Conservation (phyloP, 2,329 filamentous ascomycete species). For the Trichoderma sp. region DNA sequence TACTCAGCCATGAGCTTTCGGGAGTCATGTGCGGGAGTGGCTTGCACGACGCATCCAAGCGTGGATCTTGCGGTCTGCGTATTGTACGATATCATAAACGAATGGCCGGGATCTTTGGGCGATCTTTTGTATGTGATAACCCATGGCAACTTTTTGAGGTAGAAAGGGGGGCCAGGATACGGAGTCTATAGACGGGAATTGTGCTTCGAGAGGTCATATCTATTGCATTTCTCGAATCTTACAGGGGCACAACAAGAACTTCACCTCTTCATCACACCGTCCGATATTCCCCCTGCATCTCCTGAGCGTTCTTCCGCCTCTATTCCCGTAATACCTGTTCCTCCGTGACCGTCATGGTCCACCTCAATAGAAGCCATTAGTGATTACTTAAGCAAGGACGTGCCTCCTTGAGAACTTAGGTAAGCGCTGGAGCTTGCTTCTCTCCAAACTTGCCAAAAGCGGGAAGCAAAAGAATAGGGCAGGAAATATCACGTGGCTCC, state of each 20-base stretch:
- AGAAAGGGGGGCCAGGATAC: neutral
- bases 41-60: neutral
- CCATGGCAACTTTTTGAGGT: neutral
- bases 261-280: neutral
- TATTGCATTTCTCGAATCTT: neutral
- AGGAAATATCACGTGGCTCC: constrained; percentile 41
- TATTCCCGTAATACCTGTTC: too few species aligned
- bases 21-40: neutral
- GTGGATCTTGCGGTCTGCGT: neutral
- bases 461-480: constrained; percentile 17
- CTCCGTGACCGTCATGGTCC: too few species aligned
- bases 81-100: constrained; percentile 17
- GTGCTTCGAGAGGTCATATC: neutral
- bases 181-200: neutral
- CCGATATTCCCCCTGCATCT: too few species aligned
- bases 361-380: too few species aligned
- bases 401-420: too few species aligned
- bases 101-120: constrained; percentile 1
- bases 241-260: neutral
- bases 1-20: constrained; percentile 30
- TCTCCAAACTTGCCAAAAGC: too few species aligned
- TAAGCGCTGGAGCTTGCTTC: too few species aligned
- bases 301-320: too few species aligned
- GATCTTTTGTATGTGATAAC: constrained; percentile 4
- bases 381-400: too few species aligned